Evolutionary conservation across 2,329 filamentous ascomycete genomes (phyloP).

Genomic region (Pseudogymnoascus sp.): DNA sequence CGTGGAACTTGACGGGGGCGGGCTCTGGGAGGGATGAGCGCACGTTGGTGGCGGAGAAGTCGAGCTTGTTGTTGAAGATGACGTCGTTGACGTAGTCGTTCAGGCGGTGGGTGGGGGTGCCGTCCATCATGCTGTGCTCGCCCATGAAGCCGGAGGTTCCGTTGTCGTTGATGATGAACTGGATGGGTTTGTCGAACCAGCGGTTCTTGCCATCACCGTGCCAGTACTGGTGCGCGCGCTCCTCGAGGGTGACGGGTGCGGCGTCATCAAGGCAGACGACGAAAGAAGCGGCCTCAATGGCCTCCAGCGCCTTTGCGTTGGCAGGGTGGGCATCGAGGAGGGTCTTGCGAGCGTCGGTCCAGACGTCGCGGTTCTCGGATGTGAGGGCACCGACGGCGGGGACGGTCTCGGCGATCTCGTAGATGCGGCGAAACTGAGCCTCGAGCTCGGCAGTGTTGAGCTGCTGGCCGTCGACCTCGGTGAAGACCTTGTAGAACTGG

Average conservation of each 20-base stretch:
- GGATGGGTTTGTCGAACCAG: slow-evolving; percentile 96
- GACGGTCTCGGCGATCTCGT: slow-evolving; percentile 64
- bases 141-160: slow-evolving; percentile 96
- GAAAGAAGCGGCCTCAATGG: slow-evolving; percentile 84
- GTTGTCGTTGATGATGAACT: slow-evolving; percentile 98
- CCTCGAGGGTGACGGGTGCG: slow-evolving; percentile 83
- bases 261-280: slow-evolving; percentile 90
- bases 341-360: slow-evolving; percentile 73
- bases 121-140: slow-evolving; percentile 99
- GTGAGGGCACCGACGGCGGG: slow-evolving; percentile 79
- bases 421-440: slow-evolving; percentile 77
- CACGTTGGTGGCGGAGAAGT: slow-evolving; percentile 69
- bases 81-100: slow-evolving; percentile 91
- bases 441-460: slow-evolving; percentile 87
- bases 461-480: slow-evolving; percentile 74
- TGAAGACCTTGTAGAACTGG: slow-evolving; percentile 87
- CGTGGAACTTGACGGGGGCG: slow-evolving; percentile 64
- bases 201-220: slow-evolving; percentile 92
- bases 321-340: slow-evolving; percentile 68
- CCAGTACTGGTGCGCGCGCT: slow-evolving; percentile 95
- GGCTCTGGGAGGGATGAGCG: slow-evolving; percentile 83
- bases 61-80: slow-evolving; percentile 91
- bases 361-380: slow-evolving; percentile 86
- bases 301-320: slow-evolving; percentile 70
- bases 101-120: slow-evolving; percentile 90